Base-by-base conservation (phyloP, 768 basidiomycete genomes). In the Hortiboletus flavorubellus region DNA sequence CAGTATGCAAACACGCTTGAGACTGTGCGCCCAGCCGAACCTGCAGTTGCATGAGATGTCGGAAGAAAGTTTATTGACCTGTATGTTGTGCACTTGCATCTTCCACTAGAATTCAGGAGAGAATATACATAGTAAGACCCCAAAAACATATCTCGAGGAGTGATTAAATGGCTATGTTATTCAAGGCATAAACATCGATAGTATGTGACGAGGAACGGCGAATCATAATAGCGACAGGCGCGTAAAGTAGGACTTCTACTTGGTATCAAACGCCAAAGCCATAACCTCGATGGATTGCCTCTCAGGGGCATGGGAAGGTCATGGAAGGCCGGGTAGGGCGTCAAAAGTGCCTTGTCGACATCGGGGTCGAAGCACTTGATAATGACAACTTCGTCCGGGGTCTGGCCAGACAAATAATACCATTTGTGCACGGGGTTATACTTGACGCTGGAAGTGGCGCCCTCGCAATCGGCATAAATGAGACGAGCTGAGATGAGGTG, bases 1-100 rank as follows among this genome's bases (percentile, higher is more conserved):
- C 89, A 91, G 64, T 91, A 91, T 62, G 89, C 89, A 14, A 73
- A 82, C 63, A 80, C 78, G 5, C 67, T 82, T 12, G 74, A 73
- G 33, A 43, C 31, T 3, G 53, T 16, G 35, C 60, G 50, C 34
- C 51, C 48, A 1, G 31, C 53, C 14, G 65, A 58, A n/a, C 49
- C 49, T 12, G 38, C 47, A 2, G 54, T 3, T 44, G 65, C 63
- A 43, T 69, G 46, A 69, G 33, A 40, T 16, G 2, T 34, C n/a
- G n/a, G 18, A 21, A 39, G 49, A 4, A 49, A 53, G 8, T 31
- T 31, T 21, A n/a, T 29, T 34, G 30, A 21, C 5, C 14, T 54
- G 42, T 39, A 49, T 35, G 21, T 33, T 34, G 38, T 56, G 4
- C 21, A 41, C 7, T 46, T 38, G 41, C 42, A 41, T 50, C 8